phyloP scores from a whole-genome alignment of 768 basidiomycete species.

The Psilocybe azurescens region DNA sequence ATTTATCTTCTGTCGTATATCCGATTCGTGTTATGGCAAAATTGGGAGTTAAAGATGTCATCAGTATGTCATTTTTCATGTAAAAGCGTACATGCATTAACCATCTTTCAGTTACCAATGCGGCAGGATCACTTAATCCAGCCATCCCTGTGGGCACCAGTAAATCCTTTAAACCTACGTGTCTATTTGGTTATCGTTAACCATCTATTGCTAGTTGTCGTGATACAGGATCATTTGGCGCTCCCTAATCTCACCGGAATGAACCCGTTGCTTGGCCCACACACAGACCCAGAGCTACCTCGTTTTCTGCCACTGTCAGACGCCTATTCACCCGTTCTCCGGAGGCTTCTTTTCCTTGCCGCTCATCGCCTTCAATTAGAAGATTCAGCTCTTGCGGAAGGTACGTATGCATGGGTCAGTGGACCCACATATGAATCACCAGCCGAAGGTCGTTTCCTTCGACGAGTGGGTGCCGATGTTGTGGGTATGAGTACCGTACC shows the following conservation, averaged over 20 bases:
- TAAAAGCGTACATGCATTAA: not conserved
- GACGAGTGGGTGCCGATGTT: conserved; percentile 81
- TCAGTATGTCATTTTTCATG: conserved; percentile 54
- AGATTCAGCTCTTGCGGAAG: conserved; percentile 69
- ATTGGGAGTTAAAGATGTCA: conserved; percentile 75
- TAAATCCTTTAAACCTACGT: conserved; percentile 37
- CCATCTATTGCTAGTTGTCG: conserved; percentile 60
- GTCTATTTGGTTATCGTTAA: not conserved
- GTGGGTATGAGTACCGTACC: conserved; percentile 95
- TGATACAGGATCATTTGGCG: conserved; percentile 84
- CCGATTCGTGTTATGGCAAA: conserved; percentile 81
- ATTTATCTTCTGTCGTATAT: conserved; percentile 70
- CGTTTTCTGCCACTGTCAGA: conserved; percentile 88
- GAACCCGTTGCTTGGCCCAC: conserved; percentile 82
- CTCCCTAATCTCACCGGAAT: conserved; percentile 77
- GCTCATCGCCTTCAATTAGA: conserved; percentile 64
- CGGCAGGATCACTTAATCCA: conserved; percentile 82
- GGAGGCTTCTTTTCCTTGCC: conserved; percentile 76
- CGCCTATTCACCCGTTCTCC: conserved; percentile 76
- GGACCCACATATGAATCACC: conserved; percentile 92
- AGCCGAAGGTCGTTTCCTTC: conserved; percentile 82
- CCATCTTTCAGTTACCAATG: conserved; percentile 75
- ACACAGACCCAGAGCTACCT: conserved; percentile 57
- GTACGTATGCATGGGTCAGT: conserved; percentile 88
- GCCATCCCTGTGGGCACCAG: conserved; percentile 80